Conservation (phyloP, 495 filamentous ascomycete species). For the Penicillium maclennaniae region DNA sequence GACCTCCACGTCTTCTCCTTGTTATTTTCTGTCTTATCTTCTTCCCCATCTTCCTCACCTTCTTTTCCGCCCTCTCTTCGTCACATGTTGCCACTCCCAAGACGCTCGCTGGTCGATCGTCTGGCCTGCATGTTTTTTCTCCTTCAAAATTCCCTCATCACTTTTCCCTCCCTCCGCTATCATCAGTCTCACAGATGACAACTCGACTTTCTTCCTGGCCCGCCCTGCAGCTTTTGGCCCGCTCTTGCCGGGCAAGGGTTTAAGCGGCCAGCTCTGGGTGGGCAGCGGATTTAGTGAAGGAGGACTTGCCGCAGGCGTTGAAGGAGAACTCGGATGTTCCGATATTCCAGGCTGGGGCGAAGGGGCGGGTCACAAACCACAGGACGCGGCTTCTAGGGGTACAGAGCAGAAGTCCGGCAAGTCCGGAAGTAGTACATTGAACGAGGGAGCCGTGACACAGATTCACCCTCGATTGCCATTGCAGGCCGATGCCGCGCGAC, state of each 20-base stretch:
- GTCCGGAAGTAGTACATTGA: conserved; percentile 22
- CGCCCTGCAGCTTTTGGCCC: conserved; percentile 93
- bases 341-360: conserved; percentile 92
- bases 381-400: conserved; percentile 22
- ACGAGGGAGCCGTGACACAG: conserved; percentile 18
- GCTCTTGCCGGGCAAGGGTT: conserved; percentile 63
- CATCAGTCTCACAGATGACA: conserved; percentile 95
- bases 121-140: conserved; percentile 54
- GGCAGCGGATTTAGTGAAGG: conserved; percentile 84
- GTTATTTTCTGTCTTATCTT: conserved; percentile 53
- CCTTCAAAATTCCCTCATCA: conserved; percentile 64
- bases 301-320: conserved; percentile 50
- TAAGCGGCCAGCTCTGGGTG: conserved; percentile 85
- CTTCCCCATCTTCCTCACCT: conserved; percentile 49
- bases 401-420: conserved; percentile 29
- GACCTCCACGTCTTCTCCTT: conserved; percentile 51
- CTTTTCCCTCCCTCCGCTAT: conserved; percentile 93
- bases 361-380: conserved; percentile 34
- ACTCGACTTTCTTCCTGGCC: conserved; percentile 92
- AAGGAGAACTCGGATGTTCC: conserved; percentile 94
- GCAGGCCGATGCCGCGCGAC: conserved; percentile 21
- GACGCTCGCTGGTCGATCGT: conserved; percentile 37
- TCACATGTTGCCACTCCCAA: conserved; percentile 38
- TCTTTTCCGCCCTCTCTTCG: conserved; percentile 47
- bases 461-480: conserved; percentile 25